Evolutionary conservation across 768 basidiomycete genomes (phyloP), one percentile per base, ranked within the genome.

Genomic region (Phaffia tasmanica): DNA sequence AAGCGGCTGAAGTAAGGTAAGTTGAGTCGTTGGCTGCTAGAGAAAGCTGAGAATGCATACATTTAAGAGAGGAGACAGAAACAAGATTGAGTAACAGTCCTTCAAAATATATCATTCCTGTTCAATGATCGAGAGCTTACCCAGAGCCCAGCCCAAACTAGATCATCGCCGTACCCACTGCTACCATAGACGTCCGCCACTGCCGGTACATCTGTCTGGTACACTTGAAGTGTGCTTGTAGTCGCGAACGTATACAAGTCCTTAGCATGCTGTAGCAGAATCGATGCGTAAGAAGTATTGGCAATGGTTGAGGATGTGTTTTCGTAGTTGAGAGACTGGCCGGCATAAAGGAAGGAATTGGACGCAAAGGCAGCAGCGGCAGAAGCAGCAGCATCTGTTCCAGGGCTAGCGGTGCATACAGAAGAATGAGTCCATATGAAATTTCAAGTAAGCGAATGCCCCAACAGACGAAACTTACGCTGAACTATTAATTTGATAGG

Each of bases 331-430:
- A 88, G 82, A 47, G 79, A 72, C 68, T 79, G 80, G 71, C 81
- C 81, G 68, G 83, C 80, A 72, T 95, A 97, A 32, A 97, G 81
- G 67, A 83, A 82, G 1, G 92, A 86, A 71, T 88, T 90, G 0
- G 91, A 83, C 16, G 92, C 82, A 73, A 95, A 92, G 19, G 93
- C 91, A 1, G 89, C 86, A 1, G 92, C 84, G 6, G 87, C 83
- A 55, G 83, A 82, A 0, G 92, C 89, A 15, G 88, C 89, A 21
- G 83, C 90, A 71, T 97, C 92, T 0, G 93, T 95, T 56, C 92
- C 93, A 0, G 92, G 89, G 62, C 83, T 67, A 57, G 21, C 80
- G 57, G 46, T 63, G 7, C 21, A 25, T 18, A 27, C 18, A 48
- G 9, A 47, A 46, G 48, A 16, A 61, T 65, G 50, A 72, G 58